Conservation (phyloP, 1,139 yeast genomes). For the Suhomyces terraborum region DNA sequence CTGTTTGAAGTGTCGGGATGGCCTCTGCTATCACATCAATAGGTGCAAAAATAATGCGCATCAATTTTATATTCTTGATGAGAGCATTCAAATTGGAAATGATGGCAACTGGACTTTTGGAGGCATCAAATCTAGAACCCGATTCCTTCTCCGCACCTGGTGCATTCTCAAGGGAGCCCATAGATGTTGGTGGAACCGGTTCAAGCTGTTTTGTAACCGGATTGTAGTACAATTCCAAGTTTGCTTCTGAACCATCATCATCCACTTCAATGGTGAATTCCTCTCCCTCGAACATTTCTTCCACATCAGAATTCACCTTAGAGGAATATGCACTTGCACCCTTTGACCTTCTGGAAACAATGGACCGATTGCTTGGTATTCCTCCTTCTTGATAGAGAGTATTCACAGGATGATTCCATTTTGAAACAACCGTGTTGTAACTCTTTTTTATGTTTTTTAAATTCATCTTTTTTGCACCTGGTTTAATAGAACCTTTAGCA, state of each 20-base stretch:
- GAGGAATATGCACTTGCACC: conserved; percentile 6
- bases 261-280: conserved; percentile 40
- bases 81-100: conserved; percentile 34
- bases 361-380: conserved; percentile 2
- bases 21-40: conserved; percentile 43
- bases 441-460: conserved; percentile 26
- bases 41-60: conserved; percentile 45
- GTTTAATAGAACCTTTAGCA: conserved; percentile 7
- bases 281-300: conserved; percentile 12
- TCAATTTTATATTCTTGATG: conserved; percentile 39
- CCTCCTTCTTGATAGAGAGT: conserved; percentile 20
- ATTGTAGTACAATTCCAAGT: conserved; percentile 37
- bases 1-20: conserved; percentile 43
- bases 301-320: conserved; percentile 3
- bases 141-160: not conserved
- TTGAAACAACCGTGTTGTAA: conserved; percentile 27
- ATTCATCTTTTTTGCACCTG: conserved; percentile 5
- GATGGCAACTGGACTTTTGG: conserved; percentile 15
- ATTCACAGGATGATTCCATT: conserved; percentile 41
- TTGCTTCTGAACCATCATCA: conserved; percentile 27
- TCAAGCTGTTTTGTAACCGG: conserved; percentile 39
- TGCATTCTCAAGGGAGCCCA: conserved; percentile 14
- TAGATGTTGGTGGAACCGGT: conserved; percentile 37
- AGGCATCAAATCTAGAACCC: not conserved
- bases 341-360: conserved; percentile 3